Evolutionary conservation across 2,329 filamentous ascomycete species (phyloP).

Genomic region (Monascus ruber): DNA sequence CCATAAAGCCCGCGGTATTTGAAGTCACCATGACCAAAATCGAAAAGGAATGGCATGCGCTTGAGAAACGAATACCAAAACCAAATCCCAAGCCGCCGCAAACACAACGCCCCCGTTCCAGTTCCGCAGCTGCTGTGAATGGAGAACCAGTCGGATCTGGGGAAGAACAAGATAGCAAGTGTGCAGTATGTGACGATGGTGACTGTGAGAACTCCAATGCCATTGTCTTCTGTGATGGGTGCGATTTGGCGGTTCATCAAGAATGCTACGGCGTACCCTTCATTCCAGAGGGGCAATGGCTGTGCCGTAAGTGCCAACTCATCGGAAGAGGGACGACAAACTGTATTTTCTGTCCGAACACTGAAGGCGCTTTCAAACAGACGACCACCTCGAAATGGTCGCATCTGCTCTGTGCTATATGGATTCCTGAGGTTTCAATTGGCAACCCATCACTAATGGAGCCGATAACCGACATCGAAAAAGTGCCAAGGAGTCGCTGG

Average conservation of each 20-base stretch:
- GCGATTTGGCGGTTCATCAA: slow-evolving; percentile 93
- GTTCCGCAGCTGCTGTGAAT: slow-evolving; percentile 89
- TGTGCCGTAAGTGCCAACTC: slow-evolving; percentile 91
- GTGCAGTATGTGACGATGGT: slow-evolving; percentile 96
- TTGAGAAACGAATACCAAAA: slow-evolving; percentile 95
- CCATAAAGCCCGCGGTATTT: slow-evolving; percentile 85
- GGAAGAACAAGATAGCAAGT: slow-evolving; percentile 95
- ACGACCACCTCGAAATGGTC: slow-evolving; percentile 95
- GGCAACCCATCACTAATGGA: slow-evolving; percentile 98
- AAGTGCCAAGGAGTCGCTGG: slow-evolving; percentile 91
- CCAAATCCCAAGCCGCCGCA: slow-evolving; percentile 93
- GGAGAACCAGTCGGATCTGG: slow-evolving; percentile 70
- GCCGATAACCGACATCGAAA: slow-evolving; percentile 94
- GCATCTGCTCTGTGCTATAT: slow-evolving; percentile 90
- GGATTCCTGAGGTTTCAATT: slow-evolving; percentile 94
- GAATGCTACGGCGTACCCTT: slow-evolving; percentile 98
- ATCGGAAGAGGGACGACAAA: slow-evolving; percentile 86
- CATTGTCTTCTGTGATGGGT: slow-evolving; percentile 97
- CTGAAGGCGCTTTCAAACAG: slow-evolving; percentile 95
- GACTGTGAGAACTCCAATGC: slow-evolving; percentile 99
- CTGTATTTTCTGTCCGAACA: slow-evolving; percentile 97
- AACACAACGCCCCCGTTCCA: slow-evolving; percentile 83
- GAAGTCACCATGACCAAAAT: slow-evolving; percentile 98
- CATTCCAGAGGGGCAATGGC: slow-evolving; percentile 96
- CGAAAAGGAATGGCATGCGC: slow-evolving; percentile 93